A percentile compares a stretch with the other conserved stretches of the same genome.
These are phyloP conservation scores for Thinopyrum elongatum DNA, from an alignment of 176 grass and related monocot genomes.

Conservation along the genomic window DNA sequence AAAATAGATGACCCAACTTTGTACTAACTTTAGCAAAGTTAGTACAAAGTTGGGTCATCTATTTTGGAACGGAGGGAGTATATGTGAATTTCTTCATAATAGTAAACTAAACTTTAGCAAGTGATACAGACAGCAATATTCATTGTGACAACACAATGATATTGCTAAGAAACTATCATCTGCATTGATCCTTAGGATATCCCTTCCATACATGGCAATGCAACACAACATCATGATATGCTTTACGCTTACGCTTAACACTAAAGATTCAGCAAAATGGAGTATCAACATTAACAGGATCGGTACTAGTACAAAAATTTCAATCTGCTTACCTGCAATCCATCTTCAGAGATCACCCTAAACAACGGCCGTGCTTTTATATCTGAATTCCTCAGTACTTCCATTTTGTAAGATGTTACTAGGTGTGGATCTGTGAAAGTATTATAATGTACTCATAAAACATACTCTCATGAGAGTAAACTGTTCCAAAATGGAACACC, in stretches of 20 bases:
- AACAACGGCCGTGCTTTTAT: slow-evolving; percentile 78
- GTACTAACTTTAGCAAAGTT: too few relatives aligned
- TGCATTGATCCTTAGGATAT: background rate
- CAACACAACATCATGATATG: slow-evolving; percentile 15
- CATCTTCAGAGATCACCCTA: slow-evolving; percentile 81
- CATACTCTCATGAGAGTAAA: slow-evolving; percentile 13
- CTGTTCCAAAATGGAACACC: slow-evolving; percentile 11
- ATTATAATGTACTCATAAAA: slow-evolving; percentile 30
- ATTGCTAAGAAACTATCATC: slow-evolving; percentile 3
- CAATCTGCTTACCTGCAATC: slow-evolving; percentile 53
- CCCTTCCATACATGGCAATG: slow-evolving; percentile 6
- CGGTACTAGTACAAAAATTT: slow-evolving; percentile 22
- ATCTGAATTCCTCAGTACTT: slow-evolving; percentile 89
- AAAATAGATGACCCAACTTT: too few relatives aligned
- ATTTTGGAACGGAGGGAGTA: too few relatives aligned
- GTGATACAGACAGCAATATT: background rate
- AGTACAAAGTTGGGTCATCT: too few relatives aligned
- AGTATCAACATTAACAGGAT: background rate
- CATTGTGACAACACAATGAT: slow-evolving; percentile 14
- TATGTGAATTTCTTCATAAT: background rate
- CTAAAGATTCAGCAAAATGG: background rate
- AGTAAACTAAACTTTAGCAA: slow-evolving; percentile 1
- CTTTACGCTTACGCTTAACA: background rate
- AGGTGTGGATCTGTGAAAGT: slow-evolving; percentile 69
- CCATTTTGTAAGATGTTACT: slow-evolving; percentile 86